phyloP scores from a whole-genome alignment of 331 rosid genomes.

The Prunus yedoensis region DNA sequence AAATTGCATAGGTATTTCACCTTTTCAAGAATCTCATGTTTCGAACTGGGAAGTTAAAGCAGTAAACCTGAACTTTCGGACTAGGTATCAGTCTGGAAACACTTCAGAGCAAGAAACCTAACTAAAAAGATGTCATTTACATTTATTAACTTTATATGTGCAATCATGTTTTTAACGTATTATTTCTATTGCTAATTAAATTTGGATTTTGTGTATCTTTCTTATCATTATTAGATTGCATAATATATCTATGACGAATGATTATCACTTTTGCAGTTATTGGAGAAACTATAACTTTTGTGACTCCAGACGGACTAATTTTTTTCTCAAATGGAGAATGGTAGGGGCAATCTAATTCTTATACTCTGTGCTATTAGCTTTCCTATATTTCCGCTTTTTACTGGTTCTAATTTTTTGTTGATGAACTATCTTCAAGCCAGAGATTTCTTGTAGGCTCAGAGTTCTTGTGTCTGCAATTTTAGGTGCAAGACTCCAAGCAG shows the following conservation, averaged over 20 bases:
- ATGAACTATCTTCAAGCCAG: background rate
- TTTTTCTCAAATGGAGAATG: conserved; percentile 94
- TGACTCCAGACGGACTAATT: conserved; percentile 47
- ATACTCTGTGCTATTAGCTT: background rate
- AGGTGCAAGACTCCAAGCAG: no score
- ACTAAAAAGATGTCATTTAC: background rate
- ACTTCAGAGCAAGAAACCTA: background rate
- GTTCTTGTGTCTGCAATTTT: background rate
- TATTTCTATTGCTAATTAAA: background rate
- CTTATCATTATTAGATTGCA: conserved; percentile 3
- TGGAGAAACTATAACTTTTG: conserved; percentile 83
- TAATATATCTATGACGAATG: conserved; percentile 20
- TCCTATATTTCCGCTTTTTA: background rate
- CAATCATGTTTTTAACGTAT: background rate
- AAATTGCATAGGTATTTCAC: background rate
- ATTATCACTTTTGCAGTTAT: conserved; percentile 56
- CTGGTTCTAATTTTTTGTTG: background rate
- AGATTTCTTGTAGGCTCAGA: background rate
- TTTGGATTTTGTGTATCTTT: conserved; percentile 10
- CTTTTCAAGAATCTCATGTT: no score
- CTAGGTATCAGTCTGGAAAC: background rate
- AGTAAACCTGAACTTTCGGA: background rate
- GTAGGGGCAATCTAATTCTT: conserved; percentile 37
- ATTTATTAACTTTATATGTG: background rate
- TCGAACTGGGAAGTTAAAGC: background rate